Conservation (phyloP, 2,329 filamentous ascomycete genomes). For the Trichoderma oligosporum region DNA sequence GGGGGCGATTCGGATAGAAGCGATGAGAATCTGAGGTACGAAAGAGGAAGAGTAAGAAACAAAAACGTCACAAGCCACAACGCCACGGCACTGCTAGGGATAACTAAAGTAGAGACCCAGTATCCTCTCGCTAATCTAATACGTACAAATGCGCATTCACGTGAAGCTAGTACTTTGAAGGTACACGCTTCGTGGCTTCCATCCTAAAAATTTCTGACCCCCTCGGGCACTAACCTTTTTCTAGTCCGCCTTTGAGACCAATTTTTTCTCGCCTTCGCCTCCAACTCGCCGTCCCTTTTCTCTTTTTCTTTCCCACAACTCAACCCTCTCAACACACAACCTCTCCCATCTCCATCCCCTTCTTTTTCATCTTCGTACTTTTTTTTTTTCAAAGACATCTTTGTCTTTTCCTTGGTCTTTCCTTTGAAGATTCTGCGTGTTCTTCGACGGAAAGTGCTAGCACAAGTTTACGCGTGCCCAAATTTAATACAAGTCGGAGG, state of each 20-base stretch:
- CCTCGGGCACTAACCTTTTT: conserved; percentile 32
- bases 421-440: conserved; percentile 46
- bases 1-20: conserved; percentile 13
- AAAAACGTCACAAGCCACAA: conserved; percentile 18
- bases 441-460: conserved; percentile 40
- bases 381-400: conserved; percentile 30
- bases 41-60: conserved; percentile 9
- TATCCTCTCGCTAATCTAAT: background rate
- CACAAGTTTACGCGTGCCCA: conserved; percentile 32
- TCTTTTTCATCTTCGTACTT: conserved; percentile 29
- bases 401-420: conserved; percentile 42
- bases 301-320: conserved; percentile 27
- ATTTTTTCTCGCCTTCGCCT: conserved; percentile 24
- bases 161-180: background rate
- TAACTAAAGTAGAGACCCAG: background rate
- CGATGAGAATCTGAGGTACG: conserved; percentile 6
- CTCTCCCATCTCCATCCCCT: conserved; percentile 31
- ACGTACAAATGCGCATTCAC: background rate
- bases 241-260: conserved; percentile 21
- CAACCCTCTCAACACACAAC: conserved; percentile 31
- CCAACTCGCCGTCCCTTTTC: conserved; percentile 26
- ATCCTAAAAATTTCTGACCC: conserved; percentile 22
- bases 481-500: conserved; percentile 33
- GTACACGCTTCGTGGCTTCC: conserved; percentile 12
- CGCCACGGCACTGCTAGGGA: conserved; percentile 14